Evolutionary conservation across 176 grass and related monocot genomes (phyloP).

Genomic region (Triticum turgidum): DNA sequence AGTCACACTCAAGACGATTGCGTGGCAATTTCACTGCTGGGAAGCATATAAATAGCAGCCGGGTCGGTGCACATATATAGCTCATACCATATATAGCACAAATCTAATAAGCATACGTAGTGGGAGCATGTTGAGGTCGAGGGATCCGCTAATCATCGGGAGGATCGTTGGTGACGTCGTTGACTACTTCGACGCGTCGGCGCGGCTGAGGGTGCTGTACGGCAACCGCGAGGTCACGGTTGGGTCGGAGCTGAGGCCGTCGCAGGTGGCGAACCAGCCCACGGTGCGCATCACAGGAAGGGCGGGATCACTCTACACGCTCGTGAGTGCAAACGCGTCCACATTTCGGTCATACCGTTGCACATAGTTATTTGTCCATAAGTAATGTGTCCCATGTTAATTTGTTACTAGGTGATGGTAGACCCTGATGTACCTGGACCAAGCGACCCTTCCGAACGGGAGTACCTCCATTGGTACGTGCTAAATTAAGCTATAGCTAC

Average conservation of each 20-base stretch:
- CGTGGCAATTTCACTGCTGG: neutral
- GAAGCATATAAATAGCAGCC: neutral
- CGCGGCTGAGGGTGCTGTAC: constrained; percentile 51
- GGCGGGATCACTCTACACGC: constrained; percentile 61
- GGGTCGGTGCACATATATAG: neutral
- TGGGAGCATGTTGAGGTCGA: constrained; percentile 22
- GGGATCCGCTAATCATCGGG: constrained; percentile 73
- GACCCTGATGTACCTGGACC: constrained; percentile 85
- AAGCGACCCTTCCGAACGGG: constrained; percentile 62
- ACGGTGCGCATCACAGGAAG: constrained; percentile 50
- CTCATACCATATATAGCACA: neutral
- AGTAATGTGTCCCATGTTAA: no score
- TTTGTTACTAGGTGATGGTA: constrained; percentile 59
- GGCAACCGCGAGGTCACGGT: constrained; percentile 59
- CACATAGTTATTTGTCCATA: no score
- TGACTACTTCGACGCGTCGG: constrained; percentile 48
- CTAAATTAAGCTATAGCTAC: no score
- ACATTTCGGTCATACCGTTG: no score
- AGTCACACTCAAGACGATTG: neutral
- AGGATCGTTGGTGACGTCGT: constrained; percentile 66
- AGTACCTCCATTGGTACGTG: constrained; percentile 86
- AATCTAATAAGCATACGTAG: no score
- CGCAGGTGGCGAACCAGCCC: constrained; percentile 56
- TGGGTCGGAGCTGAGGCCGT: constrained; percentile 81
- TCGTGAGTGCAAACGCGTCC: constrained; percentile 34